These are phyloP conservation scores for Pseudoneurospora amorphoporcata DNA, from an alignment of 495 filamentous ascomycete species.

Conservation along the genomic window DNA sequence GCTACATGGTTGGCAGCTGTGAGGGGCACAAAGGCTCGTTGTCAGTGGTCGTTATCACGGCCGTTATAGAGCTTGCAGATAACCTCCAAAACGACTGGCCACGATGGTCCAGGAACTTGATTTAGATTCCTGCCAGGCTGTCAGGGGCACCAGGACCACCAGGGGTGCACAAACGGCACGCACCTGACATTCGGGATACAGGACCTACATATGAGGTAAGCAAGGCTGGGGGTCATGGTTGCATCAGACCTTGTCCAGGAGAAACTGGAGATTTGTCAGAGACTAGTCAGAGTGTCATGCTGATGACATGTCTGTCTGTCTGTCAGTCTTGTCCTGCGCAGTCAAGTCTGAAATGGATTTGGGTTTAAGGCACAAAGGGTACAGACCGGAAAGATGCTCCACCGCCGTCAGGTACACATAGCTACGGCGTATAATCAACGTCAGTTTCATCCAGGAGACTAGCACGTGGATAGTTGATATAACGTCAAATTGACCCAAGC, in stretches of 20 bases:
- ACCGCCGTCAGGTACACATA: background rate
- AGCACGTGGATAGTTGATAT: background rate
- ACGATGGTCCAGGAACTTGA: background rate
- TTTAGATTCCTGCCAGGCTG: background rate
- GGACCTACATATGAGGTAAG: background rate
- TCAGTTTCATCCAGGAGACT: no score
- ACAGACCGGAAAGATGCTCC: background rate
- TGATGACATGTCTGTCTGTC: background rate
- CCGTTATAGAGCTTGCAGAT: background rate
- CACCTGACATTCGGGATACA: background rate
- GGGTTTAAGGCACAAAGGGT: no score
- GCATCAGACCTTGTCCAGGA: background rate
- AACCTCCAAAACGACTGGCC: background rate
- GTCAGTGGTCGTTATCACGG: background rate
- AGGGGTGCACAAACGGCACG: background rate
- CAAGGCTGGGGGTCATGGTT: background rate
- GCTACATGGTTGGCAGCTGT: no score
- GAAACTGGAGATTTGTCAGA: background rate
- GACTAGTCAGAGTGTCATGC: background rate
- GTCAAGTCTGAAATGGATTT: no score
- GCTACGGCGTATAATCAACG: no score
- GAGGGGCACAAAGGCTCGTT: no score
- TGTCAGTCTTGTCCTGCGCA: no score
- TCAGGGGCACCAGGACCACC: background rate
- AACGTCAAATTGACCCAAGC: background rate